A percentile compares a stretch with the other conserved stretches of the same genome.
These are phyloP conservation scores for Teratosphaeriaceae sp. DNA, from an alignment of 2,329 filamentous ascomycete species.

Conservation along the genomic window DNA sequence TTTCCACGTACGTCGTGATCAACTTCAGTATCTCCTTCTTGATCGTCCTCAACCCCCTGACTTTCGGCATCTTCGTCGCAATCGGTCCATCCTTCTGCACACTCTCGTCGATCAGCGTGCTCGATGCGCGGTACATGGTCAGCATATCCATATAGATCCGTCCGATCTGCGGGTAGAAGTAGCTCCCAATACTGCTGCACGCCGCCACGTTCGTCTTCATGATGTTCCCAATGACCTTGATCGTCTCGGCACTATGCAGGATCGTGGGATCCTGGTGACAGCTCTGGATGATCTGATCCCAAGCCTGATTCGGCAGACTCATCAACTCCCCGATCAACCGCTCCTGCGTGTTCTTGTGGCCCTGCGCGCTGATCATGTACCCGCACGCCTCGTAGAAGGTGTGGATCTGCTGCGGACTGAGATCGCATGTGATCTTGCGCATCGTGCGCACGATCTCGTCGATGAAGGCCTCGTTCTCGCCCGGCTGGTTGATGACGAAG, in stretches of 20 bases:
- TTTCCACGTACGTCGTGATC: constrained; percentile 96
- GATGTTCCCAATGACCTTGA: constrained; percentile 98
- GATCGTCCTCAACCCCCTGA: constrained; percentile 90
- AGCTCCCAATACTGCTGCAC: constrained; percentile 90
- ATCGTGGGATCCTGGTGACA: constrained; percentile 80
- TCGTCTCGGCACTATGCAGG: constrained; percentile 86
- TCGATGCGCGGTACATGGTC: constrained; percentile 98
- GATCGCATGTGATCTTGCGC: constrained; percentile 89
- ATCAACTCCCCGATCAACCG: constrained; percentile 86
- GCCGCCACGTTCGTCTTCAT: constrained; percentile 99
- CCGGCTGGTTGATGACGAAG: constrained; percentile 92
- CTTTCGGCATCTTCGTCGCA: constrained; percentile 95
- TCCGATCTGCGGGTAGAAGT: constrained; percentile 97
- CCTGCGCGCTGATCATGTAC: constrained; percentile 98
- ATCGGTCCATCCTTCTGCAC: constrained; percentile 83
- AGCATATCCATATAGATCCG: constrained; percentile 98
- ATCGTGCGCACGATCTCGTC: constrained; percentile 97
- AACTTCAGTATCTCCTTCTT: constrained; percentile 99
- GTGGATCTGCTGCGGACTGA: constrained; percentile 94
- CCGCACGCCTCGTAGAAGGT: constrained; percentile 99
- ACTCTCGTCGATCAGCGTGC: constrained; percentile 87
- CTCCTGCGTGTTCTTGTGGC: constrained; percentile 90
- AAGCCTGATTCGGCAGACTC: constrained; percentile 86
- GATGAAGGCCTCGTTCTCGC: constrained; percentile 92
- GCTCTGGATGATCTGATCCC: constrained; percentile 88